These are phyloP conservation scores for Malassezia sympodialis DNA, from an alignment of 1,284 basidiomycete species.

Conservation along the genomic window DNA sequence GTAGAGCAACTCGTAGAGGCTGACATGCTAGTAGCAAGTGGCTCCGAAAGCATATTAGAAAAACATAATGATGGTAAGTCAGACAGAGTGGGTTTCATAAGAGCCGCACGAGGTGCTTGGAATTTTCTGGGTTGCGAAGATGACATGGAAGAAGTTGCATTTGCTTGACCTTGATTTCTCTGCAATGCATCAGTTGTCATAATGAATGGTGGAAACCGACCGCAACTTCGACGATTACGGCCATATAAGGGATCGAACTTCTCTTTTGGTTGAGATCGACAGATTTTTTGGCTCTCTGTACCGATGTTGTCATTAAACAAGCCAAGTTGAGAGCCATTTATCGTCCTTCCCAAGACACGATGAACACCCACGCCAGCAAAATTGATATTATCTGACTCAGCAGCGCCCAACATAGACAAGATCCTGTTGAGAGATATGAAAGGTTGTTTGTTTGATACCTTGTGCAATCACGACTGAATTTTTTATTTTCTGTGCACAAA, in stretches of 20 bases:
- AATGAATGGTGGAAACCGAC: conserved; percentile 7
- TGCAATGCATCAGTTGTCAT: background rate
- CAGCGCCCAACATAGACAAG: background rate
- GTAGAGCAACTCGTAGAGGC: background rate
- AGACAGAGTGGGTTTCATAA: background rate
- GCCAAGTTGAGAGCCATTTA: background rate
- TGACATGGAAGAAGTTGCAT: background rate
- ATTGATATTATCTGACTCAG: background rate
- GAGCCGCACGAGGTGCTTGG: background rate
- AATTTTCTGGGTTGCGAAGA: background rate
- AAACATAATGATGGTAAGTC: background rate
- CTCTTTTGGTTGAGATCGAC: background rate
- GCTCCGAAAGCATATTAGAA: background rate
- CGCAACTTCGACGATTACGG: conserved; percentile 1
- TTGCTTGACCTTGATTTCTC: background rate
- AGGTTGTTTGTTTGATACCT: background rate
- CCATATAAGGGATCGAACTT: background rate
- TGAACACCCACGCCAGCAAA: conserved; percentile 10
- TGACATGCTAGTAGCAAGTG: background rate
- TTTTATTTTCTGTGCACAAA: background rate
- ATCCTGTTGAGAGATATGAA: background rate
- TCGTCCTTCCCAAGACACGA: background rate
- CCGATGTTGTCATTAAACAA: background rate
- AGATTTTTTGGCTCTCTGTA: background rate
- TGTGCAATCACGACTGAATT: background rate